phyloP scores from a whole-genome alignment of 2,329 filamentous ascomycete species.

The Thielaviopsis populi region DNA sequence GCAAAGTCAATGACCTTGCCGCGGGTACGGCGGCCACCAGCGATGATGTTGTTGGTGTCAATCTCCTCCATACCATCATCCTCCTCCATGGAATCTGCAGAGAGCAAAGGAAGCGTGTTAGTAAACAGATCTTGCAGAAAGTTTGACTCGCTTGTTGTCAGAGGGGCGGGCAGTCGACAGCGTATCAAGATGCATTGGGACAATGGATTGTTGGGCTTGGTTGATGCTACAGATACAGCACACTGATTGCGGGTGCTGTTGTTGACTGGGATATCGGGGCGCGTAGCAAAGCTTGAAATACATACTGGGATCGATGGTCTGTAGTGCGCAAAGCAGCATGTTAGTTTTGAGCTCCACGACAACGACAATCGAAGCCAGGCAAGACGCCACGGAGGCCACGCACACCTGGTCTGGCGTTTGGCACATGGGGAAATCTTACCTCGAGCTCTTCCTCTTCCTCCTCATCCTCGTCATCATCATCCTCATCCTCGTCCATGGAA shows the following conservation, averaged over 20 bases:
- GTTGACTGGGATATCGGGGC: not conserved
- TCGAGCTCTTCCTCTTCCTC: conserved; percentile 52
- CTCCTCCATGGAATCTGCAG: conserved; percentile 39
- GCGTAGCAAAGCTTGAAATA: conserved; percentile 4
- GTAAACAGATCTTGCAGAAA: not conserved
- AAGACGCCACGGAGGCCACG: not conserved
- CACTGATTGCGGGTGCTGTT: not conserved
- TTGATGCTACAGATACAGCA: not conserved
- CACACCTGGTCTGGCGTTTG: not conserved
- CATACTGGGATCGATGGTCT: conserved; percentile 16
- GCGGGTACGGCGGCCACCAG: conserved; percentile 66
- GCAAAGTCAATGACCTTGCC: conserved; percentile 87
- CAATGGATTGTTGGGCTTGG: too few relatives aligned
- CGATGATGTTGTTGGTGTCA: conserved; percentile 74
- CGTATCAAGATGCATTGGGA: too few relatives aligned
- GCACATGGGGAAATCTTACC: conserved; percentile 27
- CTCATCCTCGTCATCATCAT: conserved; percentile 50
- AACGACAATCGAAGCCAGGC: not conserved
- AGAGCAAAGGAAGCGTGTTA: not conserved
- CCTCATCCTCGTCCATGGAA: conserved; percentile 61
- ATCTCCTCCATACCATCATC: conserved; percentile 86
- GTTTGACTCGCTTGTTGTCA: too few relatives aligned
- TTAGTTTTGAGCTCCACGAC: not conserved
- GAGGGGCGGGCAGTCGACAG: too few relatives aligned
- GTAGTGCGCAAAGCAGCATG: not conserved